Conservation (phyloP, 306 rosid genomes). For the Fragaria nilgerrensis region DNA sequence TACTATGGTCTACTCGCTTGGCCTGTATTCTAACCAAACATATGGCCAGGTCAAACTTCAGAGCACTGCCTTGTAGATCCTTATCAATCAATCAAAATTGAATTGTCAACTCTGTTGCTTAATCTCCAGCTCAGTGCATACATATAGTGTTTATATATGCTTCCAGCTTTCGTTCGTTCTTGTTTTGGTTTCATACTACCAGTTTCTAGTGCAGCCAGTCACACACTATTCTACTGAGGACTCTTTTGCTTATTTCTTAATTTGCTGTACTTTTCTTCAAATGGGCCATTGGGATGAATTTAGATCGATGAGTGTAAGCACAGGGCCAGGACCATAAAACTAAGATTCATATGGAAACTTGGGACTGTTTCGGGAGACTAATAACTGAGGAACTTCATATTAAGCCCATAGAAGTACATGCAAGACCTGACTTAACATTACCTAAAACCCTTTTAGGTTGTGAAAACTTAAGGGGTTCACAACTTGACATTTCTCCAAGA, state of each 20-base stretch:
- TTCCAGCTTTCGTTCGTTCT: neutral
- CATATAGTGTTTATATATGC: neutral
- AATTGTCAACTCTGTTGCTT: neutral
- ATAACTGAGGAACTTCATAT: neutral
- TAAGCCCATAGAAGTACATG: neutral
- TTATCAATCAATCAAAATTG: neutral
- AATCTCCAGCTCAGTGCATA: neutral
- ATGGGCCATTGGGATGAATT: neutral
- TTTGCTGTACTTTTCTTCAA: neutral
- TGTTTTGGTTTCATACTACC: neutral
- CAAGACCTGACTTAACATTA: neutral
- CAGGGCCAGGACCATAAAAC: neutral
- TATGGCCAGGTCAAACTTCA: constrained; percentile 4
- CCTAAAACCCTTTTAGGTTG: neutral
- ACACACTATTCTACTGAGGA: neutral
- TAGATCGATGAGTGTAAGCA: neutral
- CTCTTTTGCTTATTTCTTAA: neutral
- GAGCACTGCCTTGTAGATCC: neutral
- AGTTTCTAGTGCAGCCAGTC: neutral
- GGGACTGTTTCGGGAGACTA: neutral
- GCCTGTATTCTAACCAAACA: neutral
- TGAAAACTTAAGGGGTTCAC: neutral
- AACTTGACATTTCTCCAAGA: neutral
- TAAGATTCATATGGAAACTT: neutral
- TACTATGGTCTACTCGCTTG: neutral